phyloP scores from a whole-genome alignment of 306 rosid species.

The Datisca glomerata region DNA sequence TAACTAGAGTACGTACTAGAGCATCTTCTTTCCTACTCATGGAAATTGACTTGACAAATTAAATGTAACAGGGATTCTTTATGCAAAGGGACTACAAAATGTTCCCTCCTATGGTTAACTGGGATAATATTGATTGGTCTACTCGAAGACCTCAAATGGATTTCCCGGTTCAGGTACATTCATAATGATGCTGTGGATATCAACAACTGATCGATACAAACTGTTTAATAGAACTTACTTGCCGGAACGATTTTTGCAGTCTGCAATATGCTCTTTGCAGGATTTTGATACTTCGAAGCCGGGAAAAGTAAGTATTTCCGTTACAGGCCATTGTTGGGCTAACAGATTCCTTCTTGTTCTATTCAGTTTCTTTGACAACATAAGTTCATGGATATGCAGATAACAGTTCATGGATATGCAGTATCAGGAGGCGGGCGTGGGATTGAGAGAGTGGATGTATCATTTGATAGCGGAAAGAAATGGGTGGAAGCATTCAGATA shows the following conservation, averaged over 20 bases:
- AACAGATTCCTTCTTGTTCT: too few species aligned
- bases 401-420: conserved; percentile 82
- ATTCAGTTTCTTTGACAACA: too few species aligned
- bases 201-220: too few species aligned
- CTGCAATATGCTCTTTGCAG: conserved; percentile 83
- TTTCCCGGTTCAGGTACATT: conserved; percentile 87
- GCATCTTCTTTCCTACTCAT: not conserved
- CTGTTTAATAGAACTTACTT: too few species aligned
- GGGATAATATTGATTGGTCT: conserved; percentile 89
- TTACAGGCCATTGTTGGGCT: not conserved
- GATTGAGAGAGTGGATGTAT: conserved; percentile 82
- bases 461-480: conserved; percentile 78
- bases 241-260: too few species aligned
- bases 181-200: not conserved
- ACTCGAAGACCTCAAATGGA: conserved; percentile 92
- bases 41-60: too few species aligned
- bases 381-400: conserved; percentile 25
- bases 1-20: too few species aligned
- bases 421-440: conserved; percentile 93
- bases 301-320: conserved; percentile 63
- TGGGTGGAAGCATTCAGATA: conserved; percentile 71
- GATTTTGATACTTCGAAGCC: conserved; percentile 64
- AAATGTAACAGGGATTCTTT: conserved; percentile 85
- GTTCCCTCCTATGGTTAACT: conserved; percentile 91
- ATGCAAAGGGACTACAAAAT: conserved; percentile 98